Base-by-base conservation (phyloP, 1,284 basidiomycete genomes). In the Mrakiaceae sp. region DNA sequence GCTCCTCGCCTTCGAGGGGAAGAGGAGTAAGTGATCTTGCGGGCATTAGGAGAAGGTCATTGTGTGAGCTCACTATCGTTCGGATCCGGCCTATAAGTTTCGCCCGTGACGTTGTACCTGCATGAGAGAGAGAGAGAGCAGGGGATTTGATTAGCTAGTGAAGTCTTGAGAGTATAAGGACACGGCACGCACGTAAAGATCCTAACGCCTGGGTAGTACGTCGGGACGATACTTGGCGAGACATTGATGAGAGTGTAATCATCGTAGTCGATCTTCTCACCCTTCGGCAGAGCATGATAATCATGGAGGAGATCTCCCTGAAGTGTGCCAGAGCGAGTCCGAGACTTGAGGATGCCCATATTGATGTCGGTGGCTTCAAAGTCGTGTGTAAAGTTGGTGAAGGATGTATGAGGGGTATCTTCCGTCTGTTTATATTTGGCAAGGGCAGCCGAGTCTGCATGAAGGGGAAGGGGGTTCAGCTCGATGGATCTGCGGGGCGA, bases 211-310 rank as follows among this genome's bases (percentile, higher is more conserved):
- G 93, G 90, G 56, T 88, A 76, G 75, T 88, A 95, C 60, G 91
- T 91, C n/a, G 92, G 92, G 63, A 95, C 87, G 44, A 94, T 83
- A 53, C 87, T 83, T 7, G 90, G 87, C 49, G 82, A 82, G 46
- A 90, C 86, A 72, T 89, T 90, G 68, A 91, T 81, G 39, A 88
- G 83, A 4, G 81, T 82, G 71, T 85, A 89, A 69, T 87, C 81
- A 71, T 84, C 85, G 71, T 84, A 71, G 72, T 86, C 81, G 56
- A 83, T 68, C 64, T 82, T 77, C 67, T 80, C 79, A 48, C 78
- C 73, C 81, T 72, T 71, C 0, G 76, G 76, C 69, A 78, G 73
- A 49, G 72, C 72, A 3, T 70, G 69, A 56, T 75, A 77, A 56
- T 73, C 72, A 63, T 74, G 73, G 63, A 71, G 71, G 9, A 77